Evolutionary conservation across 2,329 filamentous ascomycete genomes (phyloP), one percentile per base, ranked within the genome.

Genomic region (Blumeriella jaapii): DNA sequence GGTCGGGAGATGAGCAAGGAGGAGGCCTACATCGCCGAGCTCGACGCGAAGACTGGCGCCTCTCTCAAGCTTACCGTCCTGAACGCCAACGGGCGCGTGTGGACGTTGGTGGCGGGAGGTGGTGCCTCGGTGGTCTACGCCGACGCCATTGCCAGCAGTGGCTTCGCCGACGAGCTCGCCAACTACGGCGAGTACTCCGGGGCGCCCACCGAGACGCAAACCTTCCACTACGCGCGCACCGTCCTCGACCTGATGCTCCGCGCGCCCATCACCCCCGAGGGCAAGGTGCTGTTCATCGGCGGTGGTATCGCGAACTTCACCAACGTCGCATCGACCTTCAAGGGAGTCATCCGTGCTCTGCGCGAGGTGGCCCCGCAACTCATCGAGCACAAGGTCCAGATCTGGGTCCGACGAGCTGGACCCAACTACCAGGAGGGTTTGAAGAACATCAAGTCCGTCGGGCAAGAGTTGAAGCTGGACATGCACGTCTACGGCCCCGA

Each of bases 291-390:
- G 49, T 98, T 98, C 75, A 96, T 98, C 51, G 91, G 91, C 63
- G 91, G 91, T 69, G 91, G 91, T 74, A 98, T 98, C 74, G 91
- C 91, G 73, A 98, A 98, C 81, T 98, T 98, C 71, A 98, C 91
- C 72, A 98, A 96, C 68, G 91, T 98, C 36, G 91, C 91, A 42
- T 91, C 82, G 54, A 98, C 91, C 47, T 98, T 98, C 82, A 98
- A 98, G 77, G 91, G 91, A 69, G 89, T 98, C 62, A 98, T 98
- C 61, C 82, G 85, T 53, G 91, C 91, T 41, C 75, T 98, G 49
- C 79, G 89, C 49, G 91, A 96, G 65, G 86, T 89, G 52, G 74
- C 87, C 42, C 77, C 78, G 46, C 71, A 80, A 47, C 75, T 98
- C 51, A 76, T 77, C 58, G 91, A 98, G 74, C 91, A 98, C 78